These are phyloP conservation scores for Venturia pyrina DNA, from an alignment of 2,329 filamentous ascomycete genomes.

Conservation along the genomic window DNA sequence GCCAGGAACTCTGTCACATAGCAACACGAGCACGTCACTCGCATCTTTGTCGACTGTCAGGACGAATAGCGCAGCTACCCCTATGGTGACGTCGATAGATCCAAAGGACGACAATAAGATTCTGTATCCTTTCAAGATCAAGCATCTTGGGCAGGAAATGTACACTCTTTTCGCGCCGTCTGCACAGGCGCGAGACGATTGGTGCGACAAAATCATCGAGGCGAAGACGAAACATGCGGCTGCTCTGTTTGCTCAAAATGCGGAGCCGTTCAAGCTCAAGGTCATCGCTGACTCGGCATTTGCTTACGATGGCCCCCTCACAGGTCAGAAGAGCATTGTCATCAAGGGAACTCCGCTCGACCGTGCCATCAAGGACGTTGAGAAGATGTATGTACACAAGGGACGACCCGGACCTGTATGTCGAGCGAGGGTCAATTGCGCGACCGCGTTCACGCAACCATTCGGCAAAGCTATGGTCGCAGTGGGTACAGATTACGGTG, in stretches of 20 bases:
- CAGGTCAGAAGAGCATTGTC: conserved; percentile 52
- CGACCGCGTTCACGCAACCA: conserved; percentile 73
- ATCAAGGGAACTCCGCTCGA: conserved; percentile 89
- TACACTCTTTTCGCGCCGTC: conserved; percentile 84
- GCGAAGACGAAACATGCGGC: conserved; percentile 91
- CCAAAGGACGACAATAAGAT: conserved; percentile 66
- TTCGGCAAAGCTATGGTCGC: conserved; percentile 81
- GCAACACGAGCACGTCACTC: conserved; percentile 54
- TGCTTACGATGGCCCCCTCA: conserved; percentile 53
- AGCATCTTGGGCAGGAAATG: conserved; percentile 87
- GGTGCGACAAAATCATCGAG: conserved; percentile 89
- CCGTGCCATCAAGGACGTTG: conserved; percentile 79
- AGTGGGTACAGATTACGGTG: conserved; percentile 88
- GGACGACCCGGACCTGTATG: conserved; percentile 71
- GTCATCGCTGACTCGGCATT: conserved; percentile 92
- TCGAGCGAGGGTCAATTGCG: conserved; percentile 80
- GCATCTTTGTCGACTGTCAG: conserved; percentile 34
- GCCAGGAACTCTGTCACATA: conserved; percentile 52
- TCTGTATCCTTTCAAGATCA: conserved; percentile 88
- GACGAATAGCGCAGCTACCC: conserved; percentile 18
- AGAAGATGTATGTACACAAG: conserved; percentile 55
- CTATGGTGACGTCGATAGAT: conserved; percentile 38
- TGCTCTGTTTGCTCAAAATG: conserved; percentile 81
- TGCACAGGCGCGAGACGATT: conserved; percentile 66
- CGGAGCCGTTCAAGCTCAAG: conserved; percentile 84